These are phyloP conservation scores for Arthrobotrys sinensis DNA, from an alignment of 2,329 filamentous ascomycete genomes.

Conservation along the genomic window DNA sequence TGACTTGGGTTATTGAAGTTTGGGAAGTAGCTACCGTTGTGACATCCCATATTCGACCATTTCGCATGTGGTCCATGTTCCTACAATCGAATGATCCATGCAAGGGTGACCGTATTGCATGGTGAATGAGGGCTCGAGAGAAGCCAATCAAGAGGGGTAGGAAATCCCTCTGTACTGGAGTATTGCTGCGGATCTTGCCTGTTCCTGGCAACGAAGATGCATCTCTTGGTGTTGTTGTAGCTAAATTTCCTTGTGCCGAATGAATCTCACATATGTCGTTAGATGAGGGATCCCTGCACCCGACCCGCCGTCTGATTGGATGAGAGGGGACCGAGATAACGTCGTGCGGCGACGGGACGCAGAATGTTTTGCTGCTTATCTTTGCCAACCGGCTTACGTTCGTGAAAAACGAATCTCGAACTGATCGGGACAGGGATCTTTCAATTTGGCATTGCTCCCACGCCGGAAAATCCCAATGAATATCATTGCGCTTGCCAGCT, in stretches of 20 bases:
- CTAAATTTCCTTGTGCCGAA: conserved; percentile 24
- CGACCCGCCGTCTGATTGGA: conserved; percentile 37
- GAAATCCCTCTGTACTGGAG: conserved; percentile 14
- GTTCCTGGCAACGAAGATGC: conserved; percentile 42
- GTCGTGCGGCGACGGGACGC: conserved; percentile 55
- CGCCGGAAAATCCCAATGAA: conserved; percentile 36
- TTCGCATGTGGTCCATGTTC: conserved; percentile 30
- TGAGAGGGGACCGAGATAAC: conserved; percentile 38
- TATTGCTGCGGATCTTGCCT: conserved; percentile 38
- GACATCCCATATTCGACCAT: conserved; percentile 57
- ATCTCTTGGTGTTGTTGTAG: conserved; percentile 49
- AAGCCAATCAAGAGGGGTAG: conserved; percentile 20
- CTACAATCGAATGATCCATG: conserved; percentile 23
- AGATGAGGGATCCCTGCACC: conserved; percentile 42
- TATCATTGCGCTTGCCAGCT: conserved; percentile 26
- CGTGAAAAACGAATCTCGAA: conserved; percentile 48
- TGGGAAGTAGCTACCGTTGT: conserved; percentile 36
- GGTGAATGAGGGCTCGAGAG: conserved; percentile 12
- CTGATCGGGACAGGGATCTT: conserved; percentile 43
- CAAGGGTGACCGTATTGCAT: conserved; percentile 34
- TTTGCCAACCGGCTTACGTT: conserved; percentile 60
- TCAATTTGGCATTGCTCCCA: conserved; percentile 41
- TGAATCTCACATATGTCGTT: conserved; percentile 31
- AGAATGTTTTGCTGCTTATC: conserved; percentile 56
- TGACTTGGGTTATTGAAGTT: conserved; percentile 38